Evolutionary conservation across 2,329 filamentous ascomycete species (phyloP), one percentile per base, ranked within the genome.

Genomic region (Xylaria sp.): DNA sequence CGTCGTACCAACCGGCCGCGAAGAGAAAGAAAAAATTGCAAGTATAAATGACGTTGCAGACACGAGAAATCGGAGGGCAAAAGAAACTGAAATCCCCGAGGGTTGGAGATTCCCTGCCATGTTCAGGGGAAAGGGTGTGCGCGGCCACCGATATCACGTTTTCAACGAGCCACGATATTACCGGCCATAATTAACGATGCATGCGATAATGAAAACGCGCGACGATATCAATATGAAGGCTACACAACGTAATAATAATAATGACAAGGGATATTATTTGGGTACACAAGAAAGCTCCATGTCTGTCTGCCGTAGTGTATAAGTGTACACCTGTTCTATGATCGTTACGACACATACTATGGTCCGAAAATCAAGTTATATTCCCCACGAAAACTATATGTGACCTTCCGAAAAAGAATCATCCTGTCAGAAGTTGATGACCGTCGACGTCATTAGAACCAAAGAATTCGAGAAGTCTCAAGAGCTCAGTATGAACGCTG

Each of bases 71-170:
- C 80, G 78, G 28, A 82, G 84, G 36, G 84, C 94, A 6, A 80
- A 86, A 2, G 96, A 98, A 81, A 83, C 88, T 0, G 86, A 94
- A 70, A 89, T 98, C 2, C 90, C 93, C 0, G 85, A 88, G 70
- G 94, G 93, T 15, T 89, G 90, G 83, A 87, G 92, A 68, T 99
- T 98, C 86, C 96, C 96, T 0, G 86, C 86, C 15, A 79, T 96
- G 80, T 98, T 99, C 83, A 89, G 88, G 73, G 95, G 94, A 0
- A 82, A 94, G 72, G 96, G 96, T 56, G 93, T 97, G 5, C 86
- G 96, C 68, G 96, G 93, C 4, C 96, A 99, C 82, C 83, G 86
- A 69, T 99, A 98, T 81, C 96, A 99, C 80, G 96, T 98, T 36
- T 98, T 99, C 81, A 88, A 97, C 74, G 93, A 97, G 83, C 94